phyloP scores from a whole-genome alignment of 2,329 filamentous ascomycete genomes.

The Didymella glomerata region DNA sequence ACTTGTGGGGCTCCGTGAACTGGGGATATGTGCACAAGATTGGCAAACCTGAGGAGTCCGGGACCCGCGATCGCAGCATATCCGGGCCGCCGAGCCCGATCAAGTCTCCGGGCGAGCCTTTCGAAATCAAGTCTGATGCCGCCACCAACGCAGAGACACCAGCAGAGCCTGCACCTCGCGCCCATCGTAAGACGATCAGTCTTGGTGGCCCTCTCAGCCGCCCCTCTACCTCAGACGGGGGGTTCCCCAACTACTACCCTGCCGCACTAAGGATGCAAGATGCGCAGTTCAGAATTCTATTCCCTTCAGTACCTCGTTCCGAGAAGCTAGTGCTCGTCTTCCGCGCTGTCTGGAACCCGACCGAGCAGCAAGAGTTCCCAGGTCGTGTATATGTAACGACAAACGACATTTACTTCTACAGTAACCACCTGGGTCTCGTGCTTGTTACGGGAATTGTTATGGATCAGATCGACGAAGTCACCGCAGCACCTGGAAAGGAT shows the following conservation, averaged over 20 bases:
- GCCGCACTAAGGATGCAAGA: slow-evolving; percentile 84
- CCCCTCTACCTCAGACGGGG: slow-evolving; percentile 41
- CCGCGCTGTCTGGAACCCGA: slow-evolving; percentile 85
- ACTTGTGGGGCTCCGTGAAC: slow-evolving; percentile 89
- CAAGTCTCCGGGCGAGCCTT: slow-evolving; percentile 29
- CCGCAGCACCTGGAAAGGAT: slow-evolving; percentile 85
- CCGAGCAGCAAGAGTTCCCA: slow-evolving; percentile 78
- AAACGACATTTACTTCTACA: slow-evolving; percentile 93
- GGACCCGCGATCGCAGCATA: slow-evolving; percentile 37
- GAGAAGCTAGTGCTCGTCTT: slow-evolving; percentile 93
- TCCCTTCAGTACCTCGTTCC: slow-evolving; percentile 77
- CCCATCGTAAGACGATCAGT: slow-evolving; percentile 66
- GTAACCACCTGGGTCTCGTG: slow-evolving; percentile 90
- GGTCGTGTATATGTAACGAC: slow-evolving; percentile 88
- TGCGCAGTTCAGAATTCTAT: slow-evolving; percentile 90
- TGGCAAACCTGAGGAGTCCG: slow-evolving; percentile 61
- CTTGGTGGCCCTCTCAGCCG: slow-evolving; percentile 53
- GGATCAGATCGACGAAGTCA: slow-evolving; percentile 84
- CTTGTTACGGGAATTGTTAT: slow-evolving; percentile 81
- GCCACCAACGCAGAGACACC: slow-evolving; percentile 14
- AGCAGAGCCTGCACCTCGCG: slow-evolving; percentile 23
- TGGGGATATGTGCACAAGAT: slow-evolving; percentile 76
- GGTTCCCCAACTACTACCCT: slow-evolving; percentile 80
- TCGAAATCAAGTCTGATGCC: slow-evolving; percentile 28
- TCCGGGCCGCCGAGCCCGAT: slow-evolving; percentile 50